Percentiles rank a stretch among this genome's conserved stretches.
phyloP scores from a whole-genome alignment of 176 grass and related monocot genomes.

The Oryza meridionalis region DNA sequence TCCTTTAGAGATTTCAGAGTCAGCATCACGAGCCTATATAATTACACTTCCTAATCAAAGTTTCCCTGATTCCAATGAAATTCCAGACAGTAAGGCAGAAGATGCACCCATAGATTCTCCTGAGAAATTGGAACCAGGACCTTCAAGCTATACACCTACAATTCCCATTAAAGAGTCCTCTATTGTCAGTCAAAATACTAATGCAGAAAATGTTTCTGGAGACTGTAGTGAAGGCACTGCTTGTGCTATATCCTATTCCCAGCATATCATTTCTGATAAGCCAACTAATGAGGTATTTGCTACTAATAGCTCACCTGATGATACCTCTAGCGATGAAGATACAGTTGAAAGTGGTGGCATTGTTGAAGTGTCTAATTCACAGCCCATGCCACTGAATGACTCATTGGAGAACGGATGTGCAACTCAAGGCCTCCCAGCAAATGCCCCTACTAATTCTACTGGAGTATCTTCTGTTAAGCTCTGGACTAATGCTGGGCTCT shows the following conservation, averaged over 20 bases:
- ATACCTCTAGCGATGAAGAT: slow-evolving; percentile 22
- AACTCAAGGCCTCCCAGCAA: slow-evolving; percentile 33
- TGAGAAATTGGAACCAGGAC: slow-evolving; percentile 32
- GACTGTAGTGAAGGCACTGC: slow-evolving; percentile 19
- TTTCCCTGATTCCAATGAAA: slow-evolving; percentile 37
- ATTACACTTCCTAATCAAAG: slow-evolving; percentile 20
- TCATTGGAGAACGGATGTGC: slow-evolving; percentile 26
- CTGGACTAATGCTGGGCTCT: slow-evolving; percentile 99
- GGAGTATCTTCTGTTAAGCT: slow-evolving; percentile 69
- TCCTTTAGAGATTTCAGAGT: slow-evolving; percentile 48
- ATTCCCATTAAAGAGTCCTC: slow-evolving; percentile 32
- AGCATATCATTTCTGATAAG: slow-evolving; percentile 28
- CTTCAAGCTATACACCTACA: slow-evolving; percentile 18
- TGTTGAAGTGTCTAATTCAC: slow-evolving; percentile 41
- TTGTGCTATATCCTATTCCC: slow-evolving; percentile 6
- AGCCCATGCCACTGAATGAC: slow-evolving; percentile 12
- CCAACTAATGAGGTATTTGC: slow-evolving; percentile 23
- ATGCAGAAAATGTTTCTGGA: slow-evolving; percentile 11
- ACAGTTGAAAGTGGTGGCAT: slow-evolving; percentile 42
- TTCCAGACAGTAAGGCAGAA: slow-evolving; percentile 39
- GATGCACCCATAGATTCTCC: slow-evolving; percentile 25
- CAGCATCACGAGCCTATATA: slow-evolving; percentile 21
- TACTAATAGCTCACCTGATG: slow-evolving; percentile 35
- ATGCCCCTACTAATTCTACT: slow-evolving; percentile 41
- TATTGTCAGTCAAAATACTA: slow-evolving; percentile 23